These are phyloP conservation scores for Aspergillus sparsus DNA, from an alignment of 495 filamentous ascomycete species.

Conservation along the genomic window DNA sequence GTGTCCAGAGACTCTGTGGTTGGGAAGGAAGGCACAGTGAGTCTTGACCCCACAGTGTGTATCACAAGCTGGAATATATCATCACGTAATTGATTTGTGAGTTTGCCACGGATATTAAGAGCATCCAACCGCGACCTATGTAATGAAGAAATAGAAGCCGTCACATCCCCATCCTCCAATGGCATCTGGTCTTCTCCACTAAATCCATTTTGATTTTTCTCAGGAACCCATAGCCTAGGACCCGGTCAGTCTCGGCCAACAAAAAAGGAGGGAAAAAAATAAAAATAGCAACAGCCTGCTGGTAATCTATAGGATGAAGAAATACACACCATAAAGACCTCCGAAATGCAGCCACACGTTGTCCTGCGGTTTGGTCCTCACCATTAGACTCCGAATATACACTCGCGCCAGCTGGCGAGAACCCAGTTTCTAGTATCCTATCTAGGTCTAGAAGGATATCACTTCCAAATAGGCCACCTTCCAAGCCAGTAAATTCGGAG, in stretches of 20 bases:
- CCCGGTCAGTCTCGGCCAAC: background rate
- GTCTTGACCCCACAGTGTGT: conserved; percentile 34
- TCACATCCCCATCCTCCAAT: conserved; percentile 28
- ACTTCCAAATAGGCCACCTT: conserved; percentile 25
- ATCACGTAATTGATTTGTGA: conserved; percentile 25
- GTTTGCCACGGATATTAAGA: conserved; percentile 28
- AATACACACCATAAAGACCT: conserved; percentile 29
- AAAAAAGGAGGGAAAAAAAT: background rate
- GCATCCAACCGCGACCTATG: conserved; percentile 24
- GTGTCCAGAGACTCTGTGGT: conserved; percentile 56
- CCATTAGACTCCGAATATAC: background rate
- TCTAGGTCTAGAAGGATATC: conserved; percentile 31
- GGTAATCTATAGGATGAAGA: too few species aligned
- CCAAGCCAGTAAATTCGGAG: conserved; percentile 21
- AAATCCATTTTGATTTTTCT: conserved; percentile 34
- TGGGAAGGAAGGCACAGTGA: conserved; percentile 57
- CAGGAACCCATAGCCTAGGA: conserved; percentile 30
- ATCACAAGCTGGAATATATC: conserved; percentile 32
- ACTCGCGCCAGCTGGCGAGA: background rate
- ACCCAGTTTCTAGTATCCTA: conserved; percentile 20
- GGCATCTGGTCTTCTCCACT: conserved; percentile 30
- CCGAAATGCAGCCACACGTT: conserved; percentile 29
- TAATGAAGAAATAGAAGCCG: conserved; percentile 18
- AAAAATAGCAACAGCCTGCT: too few species aligned
- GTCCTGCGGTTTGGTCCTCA: conserved; percentile 19